Conservation (phyloP, 2,329 filamentous ascomycete species). For the Colletotrichum australisinense region DNA sequence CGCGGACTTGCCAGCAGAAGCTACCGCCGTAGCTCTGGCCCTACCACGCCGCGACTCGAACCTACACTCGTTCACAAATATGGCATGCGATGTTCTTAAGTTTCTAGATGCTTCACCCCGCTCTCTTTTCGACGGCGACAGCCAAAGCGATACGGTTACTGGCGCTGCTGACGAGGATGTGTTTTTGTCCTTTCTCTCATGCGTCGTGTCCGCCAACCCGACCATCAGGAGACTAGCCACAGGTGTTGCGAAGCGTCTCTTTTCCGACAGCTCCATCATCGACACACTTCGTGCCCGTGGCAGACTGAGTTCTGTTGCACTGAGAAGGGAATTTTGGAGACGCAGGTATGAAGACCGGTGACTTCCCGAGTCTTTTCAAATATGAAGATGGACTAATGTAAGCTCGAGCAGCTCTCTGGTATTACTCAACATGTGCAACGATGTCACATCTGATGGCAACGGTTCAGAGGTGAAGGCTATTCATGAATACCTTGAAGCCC, state of each 20-base stretch:
- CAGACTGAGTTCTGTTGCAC: constrained; percentile 48
- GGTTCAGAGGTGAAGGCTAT: constrained; percentile 59
- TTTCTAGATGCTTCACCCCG: constrained; percentile 66
- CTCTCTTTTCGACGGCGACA: constrained; percentile 55
- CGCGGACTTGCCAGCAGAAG: constrained; percentile 50
- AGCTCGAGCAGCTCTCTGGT: constrained; percentile 52
- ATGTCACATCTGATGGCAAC: constrained; percentile 55
- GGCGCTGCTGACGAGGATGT: constrained; percentile 48
- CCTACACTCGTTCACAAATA: constrained; percentile 49
- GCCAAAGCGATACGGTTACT: constrained; percentile 1
- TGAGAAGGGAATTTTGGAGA: constrained; percentile 62
- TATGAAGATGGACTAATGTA: constrained; percentile 28
- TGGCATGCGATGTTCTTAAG: constrained; percentile 65
- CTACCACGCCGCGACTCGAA: constrained; percentile 54
- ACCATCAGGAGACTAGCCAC: constrained; percentile 60
- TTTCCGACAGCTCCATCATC: constrained; percentile 51
- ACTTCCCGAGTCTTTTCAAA: not conserved
- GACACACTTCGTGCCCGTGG: constrained; percentile 49
- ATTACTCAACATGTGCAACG: constrained; percentile 62
- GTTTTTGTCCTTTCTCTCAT: constrained; percentile 64
- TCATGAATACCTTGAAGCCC: constrained; percentile 67
- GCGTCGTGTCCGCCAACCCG: constrained; percentile 63
- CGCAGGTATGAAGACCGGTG: constrained; percentile 55
- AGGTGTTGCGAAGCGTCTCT: constrained; percentile 60
- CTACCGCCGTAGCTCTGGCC: constrained; percentile 43